These are phyloP conservation scores for Haplosporangium gracile DNA, from an alignment of 192 early-diverging fungal species.

Conservation along the genomic window DNA sequence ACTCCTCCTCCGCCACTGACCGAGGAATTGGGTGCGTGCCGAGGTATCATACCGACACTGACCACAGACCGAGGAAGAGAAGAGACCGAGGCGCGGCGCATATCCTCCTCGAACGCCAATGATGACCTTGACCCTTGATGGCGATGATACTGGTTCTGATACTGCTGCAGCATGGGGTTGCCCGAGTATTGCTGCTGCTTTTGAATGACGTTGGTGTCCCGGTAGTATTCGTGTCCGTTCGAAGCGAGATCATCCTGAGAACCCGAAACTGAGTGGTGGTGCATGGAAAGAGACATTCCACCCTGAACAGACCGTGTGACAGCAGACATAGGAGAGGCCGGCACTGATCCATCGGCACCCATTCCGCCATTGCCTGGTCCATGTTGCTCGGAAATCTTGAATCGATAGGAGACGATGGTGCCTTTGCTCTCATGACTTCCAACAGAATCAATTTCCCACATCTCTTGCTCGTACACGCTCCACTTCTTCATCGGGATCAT, in stretches of 20 bases:
- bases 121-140: constrained; percentile 31
- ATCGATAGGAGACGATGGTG: constrained; percentile 55
- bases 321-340: neutral
- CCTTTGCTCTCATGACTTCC: constrained; percentile 65
- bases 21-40: neutral
- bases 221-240: constrained; percentile 34
- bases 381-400: constrained; percentile 43
- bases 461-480: constrained; percentile 87
- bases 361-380: neutral
- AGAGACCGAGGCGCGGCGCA: constrained; percentile 31
- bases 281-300: constrained; percentile 3
- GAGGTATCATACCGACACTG: constrained; percentile 8
- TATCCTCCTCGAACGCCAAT: constrained; percentile 35
- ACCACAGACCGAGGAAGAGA: constrained; percentile 30
- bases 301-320: constrained; percentile 8
- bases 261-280: neutral
- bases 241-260: constrained; percentile 40
- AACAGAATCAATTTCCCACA: constrained; percentile 74
- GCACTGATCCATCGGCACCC: neutral
- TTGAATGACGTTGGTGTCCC: constrained; percentile 42
- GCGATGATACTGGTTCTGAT: constrained; percentile 31
- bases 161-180: constrained; percentile 22
- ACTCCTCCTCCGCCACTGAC: neutral
- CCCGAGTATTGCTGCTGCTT: constrained; percentile 38
- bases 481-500: constrained; percentile 89